A percentile compares a stretch with the other conserved stretches of the same genome.
Conservation (phyloP, 1,284 basidiomycete species). For the Golubevia sp. region DNA sequence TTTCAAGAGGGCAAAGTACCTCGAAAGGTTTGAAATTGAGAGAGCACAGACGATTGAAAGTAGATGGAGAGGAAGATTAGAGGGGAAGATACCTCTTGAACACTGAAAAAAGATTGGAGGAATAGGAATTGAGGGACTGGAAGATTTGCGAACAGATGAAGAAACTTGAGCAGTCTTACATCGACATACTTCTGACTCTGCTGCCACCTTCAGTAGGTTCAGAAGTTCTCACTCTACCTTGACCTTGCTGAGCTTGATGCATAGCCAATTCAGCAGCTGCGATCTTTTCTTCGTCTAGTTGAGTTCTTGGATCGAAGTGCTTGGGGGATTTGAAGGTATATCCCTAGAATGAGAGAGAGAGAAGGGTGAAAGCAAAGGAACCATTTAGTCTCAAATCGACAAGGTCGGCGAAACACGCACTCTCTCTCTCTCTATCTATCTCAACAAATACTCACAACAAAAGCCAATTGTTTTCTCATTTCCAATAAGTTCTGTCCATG, state of each 20-base stretch:
- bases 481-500: conserved; percentile 84
- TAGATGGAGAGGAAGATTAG: too few species aligned
- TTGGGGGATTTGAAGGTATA: conserved; percentile 54
- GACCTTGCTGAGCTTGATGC: conserved; percentile 4
- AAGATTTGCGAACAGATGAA: too few species aligned
- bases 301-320: conserved; percentile 32
- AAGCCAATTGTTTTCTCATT: conserved; percentile 85
- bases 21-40: too few species aligned
- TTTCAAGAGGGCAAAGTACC: too few species aligned
- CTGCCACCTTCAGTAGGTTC: conserved; percentile 31
- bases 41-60: too few species aligned
- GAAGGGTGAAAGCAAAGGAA: background rate
- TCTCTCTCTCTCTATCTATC: too few species aligned
- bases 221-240: conserved; percentile 9
- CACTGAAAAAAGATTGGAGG: too few species aligned
- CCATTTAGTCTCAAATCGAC: background rate
- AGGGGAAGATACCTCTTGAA: too few species aligned
- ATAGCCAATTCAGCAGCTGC: conserved; percentile 24
- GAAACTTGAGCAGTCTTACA: too few species aligned
- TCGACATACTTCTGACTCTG: conserved; percentile 47
- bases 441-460: conserved; percentile 67
- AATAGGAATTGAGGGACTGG: too few species aligned
- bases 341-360: conserved; percentile 13
- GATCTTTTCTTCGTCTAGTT: conserved; percentile 29
- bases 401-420: background rate